These are phyloP conservation scores for Cyamopsis tetragonoloba DNA, from an alignment of 306 rosid genomes.

Conservation along the genomic window DNA sequence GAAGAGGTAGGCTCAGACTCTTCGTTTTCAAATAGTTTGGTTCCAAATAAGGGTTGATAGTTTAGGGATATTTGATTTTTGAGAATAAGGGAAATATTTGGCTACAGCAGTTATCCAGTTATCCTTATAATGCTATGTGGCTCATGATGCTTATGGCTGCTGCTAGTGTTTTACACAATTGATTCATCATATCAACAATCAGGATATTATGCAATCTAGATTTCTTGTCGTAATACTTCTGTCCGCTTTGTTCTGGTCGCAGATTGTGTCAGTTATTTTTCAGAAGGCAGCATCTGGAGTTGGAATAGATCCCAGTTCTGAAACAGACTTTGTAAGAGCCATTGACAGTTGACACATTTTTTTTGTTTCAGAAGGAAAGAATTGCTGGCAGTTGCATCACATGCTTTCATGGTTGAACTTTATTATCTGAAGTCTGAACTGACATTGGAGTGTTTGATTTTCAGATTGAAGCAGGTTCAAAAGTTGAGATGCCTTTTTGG, in stretches of 20 bases:
- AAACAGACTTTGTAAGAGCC: slow-evolving; percentile 60
- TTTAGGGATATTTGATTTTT: background rate
- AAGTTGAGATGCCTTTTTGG: slow-evolving; percentile 93
- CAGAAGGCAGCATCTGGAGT: slow-evolving; percentile 80
- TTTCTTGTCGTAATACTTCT: slow-evolving; percentile 11
- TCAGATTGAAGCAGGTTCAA: slow-evolving; percentile 90
- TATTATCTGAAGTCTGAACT: slow-evolving; percentile 26
- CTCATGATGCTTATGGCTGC: background rate
- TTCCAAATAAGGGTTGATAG: background rate
- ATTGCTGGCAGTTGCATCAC: background rate
- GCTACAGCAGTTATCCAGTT: background rate
- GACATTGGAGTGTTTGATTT: slow-evolving; percentile 31
- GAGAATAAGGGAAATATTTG: background rate
- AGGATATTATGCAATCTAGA: slow-evolving; percentile 5
- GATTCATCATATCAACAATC: background rate
- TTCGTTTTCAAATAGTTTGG: background rate
- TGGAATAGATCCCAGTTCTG: slow-evolving; percentile 85
- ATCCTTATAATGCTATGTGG: background rate
- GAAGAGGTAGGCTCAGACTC: slow-evolving; percentile 55
- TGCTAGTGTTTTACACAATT: slow-evolving; percentile 10
- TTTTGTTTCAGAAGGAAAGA: slow-evolving; percentile 20
- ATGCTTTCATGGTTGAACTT: slow-evolving; percentile 5
- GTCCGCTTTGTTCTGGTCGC: slow-evolving; percentile 21
- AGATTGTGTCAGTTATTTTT: slow-evolving; percentile 70
- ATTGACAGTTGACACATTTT: slow-evolving; percentile 1